Evolutionary conservation across 345 rosid genomes (phyloP).

Genomic region (Gossypioides kirkii): DNA sequence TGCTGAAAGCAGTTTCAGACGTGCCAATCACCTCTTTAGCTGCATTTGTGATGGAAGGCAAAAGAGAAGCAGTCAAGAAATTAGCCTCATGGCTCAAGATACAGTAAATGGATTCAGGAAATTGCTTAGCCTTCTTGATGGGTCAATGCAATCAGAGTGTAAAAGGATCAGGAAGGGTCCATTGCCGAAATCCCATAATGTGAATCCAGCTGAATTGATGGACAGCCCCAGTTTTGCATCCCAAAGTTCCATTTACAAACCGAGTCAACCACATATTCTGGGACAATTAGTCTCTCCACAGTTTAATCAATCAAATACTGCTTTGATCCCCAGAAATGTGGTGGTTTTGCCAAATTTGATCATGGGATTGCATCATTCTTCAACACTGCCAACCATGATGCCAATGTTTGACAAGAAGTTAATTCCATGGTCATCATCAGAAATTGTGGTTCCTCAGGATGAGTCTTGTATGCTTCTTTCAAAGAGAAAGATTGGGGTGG

Average conservation of each 20-base stretch:
- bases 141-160: slow-evolving; percentile 14
- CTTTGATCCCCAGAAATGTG: slow-evolving; percentile 6
- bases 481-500: slow-evolving; percentile 6
- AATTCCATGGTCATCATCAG: slow-evolving; percentile 16
- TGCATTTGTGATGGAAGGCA: slow-evolving; percentile 26
- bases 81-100: slow-evolving; percentile 22
- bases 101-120: slow-evolving; percentile 25
- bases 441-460: slow-evolving; percentile 17
- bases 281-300: slow-evolving; percentile 10
- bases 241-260: background rate
- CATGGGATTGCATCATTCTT: slow-evolving; percentile 14
- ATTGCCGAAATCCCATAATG: slow-evolving; percentile 11
- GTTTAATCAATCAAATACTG: slow-evolving; percentile 7
- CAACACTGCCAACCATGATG: slow-evolving; percentile 3
- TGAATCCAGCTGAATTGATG: slow-evolving; percentile 29
- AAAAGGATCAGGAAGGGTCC: slow-evolving; percentile 37
- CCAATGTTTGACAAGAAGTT: slow-evolving; percentile 4
- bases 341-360: slow-evolving; percentile 17
- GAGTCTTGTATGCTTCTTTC: background rate
- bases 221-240: slow-evolving; percentile 15
- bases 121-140: slow-evolving; percentile 29
- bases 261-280: slow-evolving; percentile 2
- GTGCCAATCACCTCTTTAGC: slow-evolving; percentile 20
- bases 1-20: slow-evolving; percentile 28
- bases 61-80: slow-evolving; percentile 26